These are phyloP conservation scores for Cercospora sojina DNA, from an alignment of 2,329 filamentous ascomycete species.

Conservation along the genomic window DNA sequence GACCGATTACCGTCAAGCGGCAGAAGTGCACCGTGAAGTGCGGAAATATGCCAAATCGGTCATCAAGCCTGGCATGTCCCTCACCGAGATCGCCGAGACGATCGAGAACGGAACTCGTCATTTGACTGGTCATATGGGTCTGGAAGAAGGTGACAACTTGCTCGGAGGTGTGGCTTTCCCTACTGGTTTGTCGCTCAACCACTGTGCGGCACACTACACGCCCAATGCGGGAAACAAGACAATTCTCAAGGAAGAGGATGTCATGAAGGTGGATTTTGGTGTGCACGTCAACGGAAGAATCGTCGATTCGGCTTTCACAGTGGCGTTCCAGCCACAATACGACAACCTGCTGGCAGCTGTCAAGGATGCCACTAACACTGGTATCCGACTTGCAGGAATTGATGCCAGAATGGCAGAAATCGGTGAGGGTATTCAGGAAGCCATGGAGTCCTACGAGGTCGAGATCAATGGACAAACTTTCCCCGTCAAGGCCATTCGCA, in stretches of 20 bases:
- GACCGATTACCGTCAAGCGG: conserved; percentile 56
- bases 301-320: conserved; percentile 77
- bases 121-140: conserved; percentile 52
- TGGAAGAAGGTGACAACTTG: conserved; percentile 53
- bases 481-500: conserved; percentile 57
- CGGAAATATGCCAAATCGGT: conserved; percentile 51
- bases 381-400: conserved; percentile 53
- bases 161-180: conserved; percentile 57
- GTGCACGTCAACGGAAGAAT: conserved; percentile 79
- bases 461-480: conserved; percentile 54
- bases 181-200: conserved; percentile 55
- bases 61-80: conserved; percentile 52
- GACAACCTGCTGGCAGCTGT: conserved; percentile 73
- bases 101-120: conserved; percentile 57
- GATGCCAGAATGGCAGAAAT: conserved; percentile 57
- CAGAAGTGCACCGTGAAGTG: conserved; percentile 57
- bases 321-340: conserved; percentile 72
- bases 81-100: conserved; percentile 52
- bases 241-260: conserved; percentile 69
- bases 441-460: conserved; percentile 62
- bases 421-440: conserved; percentile 59
- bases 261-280: conserved; percentile 80
- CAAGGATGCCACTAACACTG: conserved; percentile 69
- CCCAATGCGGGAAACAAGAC: conserved; percentile 64
- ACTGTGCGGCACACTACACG: conserved; percentile 57